Evolutionary conservation across 176 grass and related monocot species (phyloP), one percentile per base, ranked within the genome.

Genomic region (Juncus effusus): DNA sequence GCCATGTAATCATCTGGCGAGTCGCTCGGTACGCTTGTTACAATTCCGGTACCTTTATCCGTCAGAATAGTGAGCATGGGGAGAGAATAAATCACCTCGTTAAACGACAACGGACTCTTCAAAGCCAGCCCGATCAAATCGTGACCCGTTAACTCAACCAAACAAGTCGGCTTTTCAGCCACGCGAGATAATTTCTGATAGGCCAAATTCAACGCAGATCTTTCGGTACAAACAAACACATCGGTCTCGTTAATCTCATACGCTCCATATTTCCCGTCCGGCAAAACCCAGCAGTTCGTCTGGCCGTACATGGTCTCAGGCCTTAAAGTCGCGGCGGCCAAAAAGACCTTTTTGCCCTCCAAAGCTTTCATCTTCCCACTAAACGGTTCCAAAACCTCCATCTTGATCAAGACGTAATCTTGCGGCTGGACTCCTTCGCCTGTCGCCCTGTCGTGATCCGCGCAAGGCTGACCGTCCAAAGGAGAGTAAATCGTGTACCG

Each of bases 261-360:
- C 13, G 85, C 85, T 4, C 90, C 85, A 53, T 94, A 88, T 1
- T 62, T 80, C 15, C 85, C 85, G 59, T 94, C 82, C 58, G 90
- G 90, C 62, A 85, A 67, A 7, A 94, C 90, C 90, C 90, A 94
- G 49, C 81, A 88, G 62, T 94, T 88, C 51, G 90, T 88, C 47
- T 88, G 84, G 15, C 89, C 89, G 61, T 94, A 94, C 90, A 94
- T 85, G 0, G 85, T 94, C 68, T 94, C 85, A 68, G 82, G 85
- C 60, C 90, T 85, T 28, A 94, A 42, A 51, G 85, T 94, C 38
- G 82, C 85, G 62, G 90, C 90, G 53, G 81, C 90, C 64, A 94
- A 63, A 58, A 80, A 94, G 3, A 94, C 81, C 2, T 83, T 85
- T 36, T 63, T 83, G 12, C 90, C 82, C 59, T 88, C 90, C 69